A percentile compares a stretch with the other conserved stretches of the same genome.
Conservation (phyloP, 306 rosid genomes). For the Begonia fuchsioides region DNA sequence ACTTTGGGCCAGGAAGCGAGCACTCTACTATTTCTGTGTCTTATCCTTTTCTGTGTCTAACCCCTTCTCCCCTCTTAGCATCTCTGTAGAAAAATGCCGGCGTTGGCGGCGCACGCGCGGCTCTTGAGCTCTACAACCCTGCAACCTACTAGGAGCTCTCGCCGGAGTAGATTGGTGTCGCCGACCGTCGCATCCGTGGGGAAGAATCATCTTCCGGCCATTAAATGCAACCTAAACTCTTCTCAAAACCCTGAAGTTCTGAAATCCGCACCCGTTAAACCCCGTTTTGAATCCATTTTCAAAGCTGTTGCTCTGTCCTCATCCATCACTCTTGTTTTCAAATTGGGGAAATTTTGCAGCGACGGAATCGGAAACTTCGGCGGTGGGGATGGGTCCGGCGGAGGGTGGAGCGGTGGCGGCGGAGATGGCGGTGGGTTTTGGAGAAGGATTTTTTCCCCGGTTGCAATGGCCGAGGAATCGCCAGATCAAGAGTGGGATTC, state of each 20-base stretch:
- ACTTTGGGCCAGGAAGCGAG: no score
- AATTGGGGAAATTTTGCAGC: constrained; percentile 8
- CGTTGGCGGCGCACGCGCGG: constrained; percentile 40
- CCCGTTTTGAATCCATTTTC: constrained; percentile 29
- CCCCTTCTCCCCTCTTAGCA: constrained; percentile 8
- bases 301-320: constrained; percentile 45
- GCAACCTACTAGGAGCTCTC: constrained; percentile 15
- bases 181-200: constrained; percentile 7
- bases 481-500: constrained; percentile 67
- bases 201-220: constrained; percentile 9
- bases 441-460: constrained; percentile 26
- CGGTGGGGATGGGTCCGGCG: constrained; percentile 13
- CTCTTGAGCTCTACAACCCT: constrained; percentile 19
- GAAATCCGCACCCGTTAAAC: constrained; percentile 4
- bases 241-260: constrained; percentile 19
- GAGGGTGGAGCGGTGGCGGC: constrained; percentile 28
- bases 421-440: constrained; percentile 38
- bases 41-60: constrained; percentile 18
- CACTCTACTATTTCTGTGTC: background rate
- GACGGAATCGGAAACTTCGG: constrained; percentile 12
- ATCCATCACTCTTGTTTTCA: constrained; percentile 38
- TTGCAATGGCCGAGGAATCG: constrained; percentile 62
- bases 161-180: constrained; percentile 6
- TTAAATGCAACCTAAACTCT: constrained; percentile 19
- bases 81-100: constrained; percentile 21